A percentile compares a stretch with the other conserved stretches of the same genome.
Conservation (phyloP, 352 stramenopile genomes). For the Phytophthora pini region DNA sequence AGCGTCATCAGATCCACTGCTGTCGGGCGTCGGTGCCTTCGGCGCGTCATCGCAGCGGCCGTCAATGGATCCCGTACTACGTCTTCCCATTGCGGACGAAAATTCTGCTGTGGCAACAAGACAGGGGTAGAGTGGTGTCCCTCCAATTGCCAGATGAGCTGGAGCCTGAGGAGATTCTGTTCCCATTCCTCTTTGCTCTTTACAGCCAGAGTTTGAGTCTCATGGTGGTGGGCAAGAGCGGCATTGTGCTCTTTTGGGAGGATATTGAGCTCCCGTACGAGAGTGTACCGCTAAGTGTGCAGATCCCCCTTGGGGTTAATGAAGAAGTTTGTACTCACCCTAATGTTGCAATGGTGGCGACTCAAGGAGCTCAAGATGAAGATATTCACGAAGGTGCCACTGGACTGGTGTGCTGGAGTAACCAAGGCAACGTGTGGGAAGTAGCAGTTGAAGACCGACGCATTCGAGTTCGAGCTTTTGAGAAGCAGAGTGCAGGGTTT, state of each 20-base stretch:
- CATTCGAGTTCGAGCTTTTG: conserved; percentile 77
- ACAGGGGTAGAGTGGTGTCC: conserved; percentile 49
- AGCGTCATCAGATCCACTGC: conserved; percentile 31
- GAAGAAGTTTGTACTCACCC: conserved; percentile 61
- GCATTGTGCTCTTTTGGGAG: conserved; percentile 83
- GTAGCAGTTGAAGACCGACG: conserved; percentile 79
- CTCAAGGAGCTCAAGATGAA: conserved; percentile 13
- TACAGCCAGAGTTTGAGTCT: conserved; percentile 74
- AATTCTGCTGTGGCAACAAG: conserved; percentile 74
- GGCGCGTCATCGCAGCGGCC: conserved; percentile 52
- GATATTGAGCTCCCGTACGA: conserved; percentile 83
- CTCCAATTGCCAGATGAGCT: conserved; percentile 68
- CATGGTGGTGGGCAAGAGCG: conserved; percentile 68
- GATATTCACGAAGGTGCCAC: conserved; percentile 38
- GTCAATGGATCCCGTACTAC: conserved; percentile 64
- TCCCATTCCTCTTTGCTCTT: conserved; percentile 72
- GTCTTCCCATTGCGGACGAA: conserved; percentile 62
- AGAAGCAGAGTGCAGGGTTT: conserved; percentile 72
- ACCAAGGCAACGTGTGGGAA: conserved; percentile 81
- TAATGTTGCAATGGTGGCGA: conserved; percentile 37
- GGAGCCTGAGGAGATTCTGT: conserved; percentile 48
- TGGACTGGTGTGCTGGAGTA: conserved; percentile 83
- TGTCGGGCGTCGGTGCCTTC: conserved; percentile 55
- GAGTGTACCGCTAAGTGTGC: conserved; percentile 76
- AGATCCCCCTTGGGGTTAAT: conserved; percentile 67